phyloP scores from a whole-genome alignment of 2,329 filamentous ascomycete species.

The Fusarium acutatum region DNA sequence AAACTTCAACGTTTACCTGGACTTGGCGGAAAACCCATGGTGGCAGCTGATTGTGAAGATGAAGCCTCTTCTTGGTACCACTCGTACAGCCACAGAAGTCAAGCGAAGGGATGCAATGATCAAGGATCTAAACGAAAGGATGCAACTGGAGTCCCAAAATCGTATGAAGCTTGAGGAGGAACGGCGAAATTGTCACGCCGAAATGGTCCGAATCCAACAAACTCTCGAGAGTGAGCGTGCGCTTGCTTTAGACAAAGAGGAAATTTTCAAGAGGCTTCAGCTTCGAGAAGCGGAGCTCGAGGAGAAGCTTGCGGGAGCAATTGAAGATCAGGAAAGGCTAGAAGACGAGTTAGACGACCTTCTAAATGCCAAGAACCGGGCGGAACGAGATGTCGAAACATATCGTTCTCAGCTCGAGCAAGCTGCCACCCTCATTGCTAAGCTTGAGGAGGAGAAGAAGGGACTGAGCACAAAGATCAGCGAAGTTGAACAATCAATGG shows the following conservation, averaged over 20 bases:
- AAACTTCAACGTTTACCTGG: conserved; percentile 91
- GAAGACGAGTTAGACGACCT: conserved; percentile 94
- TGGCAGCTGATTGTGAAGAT: conserved; percentile 95
- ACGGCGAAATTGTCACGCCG: conserved; percentile 82
- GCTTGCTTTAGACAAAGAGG: conserved; percentile 96
- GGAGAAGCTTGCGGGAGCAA: conserved; percentile 89
- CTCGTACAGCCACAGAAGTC: conserved; percentile 89
- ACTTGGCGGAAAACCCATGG: conserved; percentile 93
- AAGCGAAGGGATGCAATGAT: conserved; percentile 97
- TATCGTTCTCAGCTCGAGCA: conserved; percentile 88
- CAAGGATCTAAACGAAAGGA: conserved; percentile 82
- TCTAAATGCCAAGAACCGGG: conserved; percentile 86
- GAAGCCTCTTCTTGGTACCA: conserved; percentile 92
- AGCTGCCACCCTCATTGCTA: conserved; percentile 85
- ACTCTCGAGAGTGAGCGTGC: conserved; percentile 95
- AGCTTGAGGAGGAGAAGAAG: conserved; percentile 86
- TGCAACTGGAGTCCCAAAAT: conserved; percentile 77
- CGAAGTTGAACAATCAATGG: conserved; percentile 75
- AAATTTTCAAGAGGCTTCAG: conserved; percentile 97
- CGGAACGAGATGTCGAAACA: conserved; percentile 83
- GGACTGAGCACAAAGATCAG: conserved; percentile 73
- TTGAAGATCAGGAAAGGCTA: conserved; percentile 92
- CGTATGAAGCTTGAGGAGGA: conserved; percentile 90
- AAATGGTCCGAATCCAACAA: conserved; percentile 90
- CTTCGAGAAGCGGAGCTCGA: conserved; percentile 89